phyloP scores from a whole-genome alignment of 495 filamentous ascomycete species.

The Trichocladium uniseriatum region DNA sequence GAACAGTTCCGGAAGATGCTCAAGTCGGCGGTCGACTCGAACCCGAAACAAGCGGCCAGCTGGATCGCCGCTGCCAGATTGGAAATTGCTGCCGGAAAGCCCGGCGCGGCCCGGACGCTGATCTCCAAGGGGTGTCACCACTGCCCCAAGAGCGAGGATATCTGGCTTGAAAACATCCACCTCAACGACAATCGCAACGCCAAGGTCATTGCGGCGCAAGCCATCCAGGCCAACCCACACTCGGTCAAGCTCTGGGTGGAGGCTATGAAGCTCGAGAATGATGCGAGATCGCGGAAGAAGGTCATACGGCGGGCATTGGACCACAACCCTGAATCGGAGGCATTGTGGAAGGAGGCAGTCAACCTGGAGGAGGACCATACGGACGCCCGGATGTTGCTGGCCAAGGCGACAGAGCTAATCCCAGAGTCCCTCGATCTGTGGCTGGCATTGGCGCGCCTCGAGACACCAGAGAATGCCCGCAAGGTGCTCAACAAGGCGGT shows the following conservation, averaged over 20 bases:
- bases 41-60: slow-evolving; percentile 88
- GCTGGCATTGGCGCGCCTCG: slow-evolving; percentile 84
- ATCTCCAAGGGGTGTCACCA: slow-evolving; percentile 80
- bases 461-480: slow-evolving; percentile 82
- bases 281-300: slow-evolving; percentile 71
- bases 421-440: slow-evolving; percentile 88
- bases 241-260: slow-evolving; percentile 87
- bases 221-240: slow-evolving; percentile 81
- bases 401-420: slow-evolving; percentile 89
- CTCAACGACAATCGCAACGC: slow-evolving; percentile 86
- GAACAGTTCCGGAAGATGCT: slow-evolving; percentile 89
- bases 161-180: slow-evolving; percentile 90
- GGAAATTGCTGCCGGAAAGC: slow-evolving; percentile 85
- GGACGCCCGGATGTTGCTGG: slow-evolving; percentile 77
- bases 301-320: slow-evolving; percentile 84
- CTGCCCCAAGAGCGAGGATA: slow-evolving; percentile 89
- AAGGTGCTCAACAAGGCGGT: slow-evolving; percentile 91
- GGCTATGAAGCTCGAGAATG: slow-evolving; percentile 85
- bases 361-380: slow-evolving; percentile 85
- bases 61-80: slow-evolving; percentile 93
- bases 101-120: slow-evolving; percentile 72
- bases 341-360: slow-evolving; percentile 95
- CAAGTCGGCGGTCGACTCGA: slow-evolving; percentile 91
- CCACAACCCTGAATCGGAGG: slow-evolving; percentile 81
- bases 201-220: slow-evolving; percentile 91